phyloP scores from a whole-genome alignment of 352 stramenopile genomes.

The Thalassiosira livingstoniorum region DNA sequence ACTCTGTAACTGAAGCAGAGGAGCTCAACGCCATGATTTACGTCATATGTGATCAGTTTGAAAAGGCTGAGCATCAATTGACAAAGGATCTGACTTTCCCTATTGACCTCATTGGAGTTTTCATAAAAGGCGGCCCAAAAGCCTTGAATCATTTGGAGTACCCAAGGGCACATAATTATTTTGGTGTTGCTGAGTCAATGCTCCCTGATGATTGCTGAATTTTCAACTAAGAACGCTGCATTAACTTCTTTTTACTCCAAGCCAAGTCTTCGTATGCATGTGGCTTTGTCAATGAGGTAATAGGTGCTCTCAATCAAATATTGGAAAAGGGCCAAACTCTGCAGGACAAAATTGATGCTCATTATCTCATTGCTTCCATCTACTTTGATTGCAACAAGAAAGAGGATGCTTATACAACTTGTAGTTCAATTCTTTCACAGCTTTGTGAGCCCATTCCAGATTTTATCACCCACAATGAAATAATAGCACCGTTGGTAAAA shows the following conservation, averaged over 20 bases:
- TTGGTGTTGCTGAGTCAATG: constrained; percentile 29
- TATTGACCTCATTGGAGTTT: constrained; percentile 37
- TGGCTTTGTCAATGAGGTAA: constrained; percentile 26
- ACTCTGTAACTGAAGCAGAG: constrained; percentile 20
- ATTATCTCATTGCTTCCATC: constrained; percentile 15
- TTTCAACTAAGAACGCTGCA: constrained; percentile 34
- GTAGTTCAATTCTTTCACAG: constrained; percentile 35
- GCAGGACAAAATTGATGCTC: constrained; percentile 49
- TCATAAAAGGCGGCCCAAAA: constrained; percentile 27
- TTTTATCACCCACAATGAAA: constrained; percentile 15
- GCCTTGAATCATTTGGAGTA: constrained; percentile 28
- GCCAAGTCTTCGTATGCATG: constrained; percentile 36
- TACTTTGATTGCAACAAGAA: no score
- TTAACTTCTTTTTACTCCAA: constrained; percentile 7
- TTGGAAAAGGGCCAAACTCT: constrained; percentile 34
- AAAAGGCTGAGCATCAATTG: constrained; percentile 27
- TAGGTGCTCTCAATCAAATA: constrained; percentile 24
- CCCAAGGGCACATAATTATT: constrained; percentile 35
- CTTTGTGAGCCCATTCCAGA: constrained; percentile 51
- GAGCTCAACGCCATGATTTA: constrained; percentile 21
- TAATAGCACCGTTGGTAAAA: no score
- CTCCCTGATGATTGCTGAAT: constrained; percentile 45
- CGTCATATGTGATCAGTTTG: constrained; percentile 46
- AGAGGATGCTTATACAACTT: constrained; percentile 31
- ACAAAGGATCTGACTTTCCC: constrained; percentile 8